Percentiles rank a stretch among this genome's conserved stretches.
phyloP scores from a whole-genome alignment of 148 eudicot species.

The Euryodendron excelsum region DNA sequence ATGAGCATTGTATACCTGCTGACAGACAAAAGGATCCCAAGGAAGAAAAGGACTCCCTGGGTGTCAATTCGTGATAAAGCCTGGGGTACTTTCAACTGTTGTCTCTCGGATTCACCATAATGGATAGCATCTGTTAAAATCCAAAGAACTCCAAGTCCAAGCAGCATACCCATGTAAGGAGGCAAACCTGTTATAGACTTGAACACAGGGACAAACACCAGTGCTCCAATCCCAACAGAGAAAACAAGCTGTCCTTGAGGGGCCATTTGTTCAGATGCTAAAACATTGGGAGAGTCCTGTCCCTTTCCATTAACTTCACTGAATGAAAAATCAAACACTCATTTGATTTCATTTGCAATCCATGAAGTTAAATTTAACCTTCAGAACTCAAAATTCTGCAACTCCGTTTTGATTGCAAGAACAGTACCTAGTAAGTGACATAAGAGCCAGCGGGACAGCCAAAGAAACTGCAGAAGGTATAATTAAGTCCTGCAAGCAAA shows the following conservation, averaged over 20 bases:
- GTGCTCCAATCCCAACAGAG: slow-evolving; percentile 78
- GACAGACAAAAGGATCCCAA: slow-evolving; percentile 91
- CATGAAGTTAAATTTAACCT: neutral
- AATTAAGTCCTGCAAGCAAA: slow-evolving; percentile 52
- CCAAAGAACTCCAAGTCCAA: slow-evolving; percentile 98
- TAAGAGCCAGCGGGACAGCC: slow-evolving; percentile 89
- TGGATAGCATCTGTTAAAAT: slow-evolving; percentile 95
- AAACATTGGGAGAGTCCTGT: slow-evolving; percentile 47
- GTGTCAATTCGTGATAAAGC: slow-evolving; percentile 98
- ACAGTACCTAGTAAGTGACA: slow-evolving; percentile 84
- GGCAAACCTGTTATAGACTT: slow-evolving; percentile 90
- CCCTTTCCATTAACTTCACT: slow-evolving; percentile 84
- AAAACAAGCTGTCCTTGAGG: slow-evolving; percentile 95
- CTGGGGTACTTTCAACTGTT: slow-evolving; percentile 86
- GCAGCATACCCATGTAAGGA: slow-evolving; percentile 93
- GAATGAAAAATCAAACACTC: slow-evolving; percentile 25
- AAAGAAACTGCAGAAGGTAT: slow-evolving; percentile 80
- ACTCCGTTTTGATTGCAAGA: neutral
- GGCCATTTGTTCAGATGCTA: slow-evolving; percentile 94
- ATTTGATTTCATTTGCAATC: slow-evolving; percentile 1
- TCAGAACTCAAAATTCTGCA: slow-evolving; percentile 5
- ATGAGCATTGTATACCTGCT: slow-evolving; percentile 58
- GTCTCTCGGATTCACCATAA: slow-evolving; percentile 92
- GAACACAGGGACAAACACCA: slow-evolving; percentile 89
- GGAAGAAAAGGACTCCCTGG: slow-evolving; percentile 96